phyloP scores from a whole-genome alignment of 495 filamentous ascomycete species.

The Cercophora samala region DNA sequence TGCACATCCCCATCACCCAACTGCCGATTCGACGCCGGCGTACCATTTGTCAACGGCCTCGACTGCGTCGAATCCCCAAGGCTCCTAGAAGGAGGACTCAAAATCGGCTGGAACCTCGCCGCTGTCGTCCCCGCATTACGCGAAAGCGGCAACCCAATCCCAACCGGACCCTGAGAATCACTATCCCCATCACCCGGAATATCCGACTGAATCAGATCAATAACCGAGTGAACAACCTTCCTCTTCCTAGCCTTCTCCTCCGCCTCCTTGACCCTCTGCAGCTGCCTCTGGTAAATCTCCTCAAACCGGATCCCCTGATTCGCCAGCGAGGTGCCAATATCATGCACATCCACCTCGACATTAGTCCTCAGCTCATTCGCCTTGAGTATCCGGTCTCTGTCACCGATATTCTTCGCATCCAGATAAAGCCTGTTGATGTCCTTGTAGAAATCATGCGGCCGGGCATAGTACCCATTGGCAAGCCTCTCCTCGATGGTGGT shows the following conservation, averaged over 20 bases:
- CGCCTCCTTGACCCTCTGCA: constrained; percentile 62
- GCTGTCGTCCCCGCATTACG: constrained; percentile 43
- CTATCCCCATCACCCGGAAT: constrained; percentile 34
- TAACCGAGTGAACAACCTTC: constrained; percentile 45
- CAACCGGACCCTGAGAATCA: constrained; percentile 54
- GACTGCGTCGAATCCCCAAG: constrained; percentile 47
- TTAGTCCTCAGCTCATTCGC: constrained; percentile 88
- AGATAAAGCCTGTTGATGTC: constrained; percentile 80
- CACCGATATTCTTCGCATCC: constrained; percentile 72
- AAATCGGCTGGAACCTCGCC: constrained; percentile 47
- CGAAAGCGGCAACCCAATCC: constrained; percentile 56
- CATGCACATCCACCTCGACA: constrained; percentile 82
- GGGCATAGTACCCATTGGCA: constrained; percentile 91
- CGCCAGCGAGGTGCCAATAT: constrained; percentile 61
- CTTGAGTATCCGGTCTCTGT: constrained; percentile 73
- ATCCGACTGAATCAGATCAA: constrained; percentile 38
- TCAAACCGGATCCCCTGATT: constrained; percentile 38
- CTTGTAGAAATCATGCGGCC: constrained; percentile 78
- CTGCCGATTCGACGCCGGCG: constrained; percentile 53
- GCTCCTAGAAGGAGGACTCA: constrained; percentile 49
- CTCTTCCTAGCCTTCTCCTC: constrained; percentile 58
- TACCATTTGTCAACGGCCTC: constrained; percentile 63
- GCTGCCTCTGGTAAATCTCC: constrained; percentile 67
- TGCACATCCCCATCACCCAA: constrained; percentile 50
- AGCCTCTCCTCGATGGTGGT: constrained; percentile 89